Evolutionary conservation across 768 basidiomycete genomes (phyloP).

Genomic region (Hypholoma sublateritium): DNA sequence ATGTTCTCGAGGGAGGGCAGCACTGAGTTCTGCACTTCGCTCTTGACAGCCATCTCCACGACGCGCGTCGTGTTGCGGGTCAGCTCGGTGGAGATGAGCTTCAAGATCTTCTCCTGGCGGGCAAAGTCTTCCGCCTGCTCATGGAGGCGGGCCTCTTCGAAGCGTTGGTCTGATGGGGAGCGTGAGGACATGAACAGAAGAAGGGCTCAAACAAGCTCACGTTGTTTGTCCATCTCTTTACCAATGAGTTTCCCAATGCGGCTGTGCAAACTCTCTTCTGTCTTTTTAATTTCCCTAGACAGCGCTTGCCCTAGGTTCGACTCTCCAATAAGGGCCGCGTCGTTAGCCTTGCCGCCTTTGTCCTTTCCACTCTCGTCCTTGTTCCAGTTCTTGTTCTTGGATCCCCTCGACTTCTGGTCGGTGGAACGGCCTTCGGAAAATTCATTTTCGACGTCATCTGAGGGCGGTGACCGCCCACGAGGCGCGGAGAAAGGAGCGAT

Average conservation of each 20-base stretch:
- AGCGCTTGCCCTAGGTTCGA: conserved; percentile 57
- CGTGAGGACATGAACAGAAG: conserved; percentile 8
- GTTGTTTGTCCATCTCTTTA: conserved; percentile 90
- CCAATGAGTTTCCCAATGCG: conserved; percentile 77
- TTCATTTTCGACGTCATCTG: conserved; percentile 74
- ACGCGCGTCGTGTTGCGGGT: conserved; percentile 87
- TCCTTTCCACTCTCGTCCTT: conserved; percentile 39
- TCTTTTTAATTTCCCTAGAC: conserved; percentile 77
- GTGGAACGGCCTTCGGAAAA: conserved; percentile 55
- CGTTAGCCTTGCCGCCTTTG: conserved; percentile 33
- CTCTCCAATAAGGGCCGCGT: conserved; percentile 45
- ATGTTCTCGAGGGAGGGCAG: conserved; percentile 81
- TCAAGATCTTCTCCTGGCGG: conserved; percentile 86
- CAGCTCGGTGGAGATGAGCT: conserved; percentile 83
- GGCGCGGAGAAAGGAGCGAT: conserved; percentile 29
- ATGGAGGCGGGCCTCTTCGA: conserved; percentile 77
- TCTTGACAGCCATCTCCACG: conserved; percentile 87
- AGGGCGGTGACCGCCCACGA: conserved; percentile 66
- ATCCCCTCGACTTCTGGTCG: conserved; percentile 42
- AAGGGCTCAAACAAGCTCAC: conserved; percentile 42
- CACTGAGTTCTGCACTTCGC: conserved; percentile 81
- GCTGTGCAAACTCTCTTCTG: conserved; percentile 76
- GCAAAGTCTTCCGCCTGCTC: conserved; percentile 82
- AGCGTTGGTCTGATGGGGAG: conserved; percentile 62
- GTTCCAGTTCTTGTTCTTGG: conserved; percentile 63